Conservation (phyloP, 768 basidiomycete species). For the Hysterangium stoloniferum region DNA sequence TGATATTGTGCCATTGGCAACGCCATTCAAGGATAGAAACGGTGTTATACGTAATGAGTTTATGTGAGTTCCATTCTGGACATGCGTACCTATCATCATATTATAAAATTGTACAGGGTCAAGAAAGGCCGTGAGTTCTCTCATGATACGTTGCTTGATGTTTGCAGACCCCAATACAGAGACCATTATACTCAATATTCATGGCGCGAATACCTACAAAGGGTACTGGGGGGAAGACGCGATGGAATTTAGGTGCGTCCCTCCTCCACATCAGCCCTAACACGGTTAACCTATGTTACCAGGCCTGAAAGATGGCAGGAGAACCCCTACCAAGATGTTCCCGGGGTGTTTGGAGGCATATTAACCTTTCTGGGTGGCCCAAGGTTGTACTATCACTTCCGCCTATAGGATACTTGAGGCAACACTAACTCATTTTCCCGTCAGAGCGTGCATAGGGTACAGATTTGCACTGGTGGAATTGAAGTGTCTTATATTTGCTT, state of each 20-base stretch:
- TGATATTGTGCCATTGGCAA: conserved; percentile 15
- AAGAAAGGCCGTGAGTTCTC: no score
- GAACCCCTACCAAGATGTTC: conserved; percentile 40
- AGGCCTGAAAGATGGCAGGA: conserved; percentile 61
- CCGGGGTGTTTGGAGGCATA: conserved; percentile 54
- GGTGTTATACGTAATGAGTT: conserved; percentile 7
- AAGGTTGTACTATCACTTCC: conserved; percentile 9
- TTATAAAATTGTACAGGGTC: no score
- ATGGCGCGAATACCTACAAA: conserved; percentile 42
- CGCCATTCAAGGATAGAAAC: conserved; percentile 8
- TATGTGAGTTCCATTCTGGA: not conserved
- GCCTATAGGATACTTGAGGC: not conserved
- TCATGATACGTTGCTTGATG: no score
- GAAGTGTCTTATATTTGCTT: conserved; percentile 40
- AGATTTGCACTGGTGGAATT: conserved; percentile 51
- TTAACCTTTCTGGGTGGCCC: conserved; percentile 60
- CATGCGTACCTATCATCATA: no score
- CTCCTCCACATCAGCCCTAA: not conserved
- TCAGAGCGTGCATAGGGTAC: conserved; percentile 54
- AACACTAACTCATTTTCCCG: not conserved
- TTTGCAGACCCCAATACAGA: conserved; percentile 5
- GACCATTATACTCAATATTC: conserved; percentile 40
- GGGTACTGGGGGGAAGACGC: conserved; percentile 59
- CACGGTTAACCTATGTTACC: not conserved
- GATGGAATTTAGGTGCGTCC: conserved; percentile 45